phyloP scores from a whole-genome alignment of 2,329 filamentous ascomycete species.

The Neoascochyta sp. region DNA sequence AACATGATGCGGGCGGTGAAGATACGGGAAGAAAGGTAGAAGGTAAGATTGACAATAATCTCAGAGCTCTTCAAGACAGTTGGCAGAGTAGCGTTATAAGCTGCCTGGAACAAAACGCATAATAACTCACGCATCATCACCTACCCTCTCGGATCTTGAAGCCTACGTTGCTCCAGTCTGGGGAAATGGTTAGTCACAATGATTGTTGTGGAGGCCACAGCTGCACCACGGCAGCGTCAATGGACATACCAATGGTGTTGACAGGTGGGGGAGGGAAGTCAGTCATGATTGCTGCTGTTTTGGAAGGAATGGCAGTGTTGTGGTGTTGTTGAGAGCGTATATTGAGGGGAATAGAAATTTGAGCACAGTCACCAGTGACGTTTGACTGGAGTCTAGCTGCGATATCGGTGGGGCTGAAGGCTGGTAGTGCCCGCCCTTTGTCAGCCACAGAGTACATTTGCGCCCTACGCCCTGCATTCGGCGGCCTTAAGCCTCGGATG shows the following conservation, averaged over 20 bases:
- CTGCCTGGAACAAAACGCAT: not conserved
- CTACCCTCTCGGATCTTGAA: conserved; percentile 87
- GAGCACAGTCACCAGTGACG: conserved; percentile 3
- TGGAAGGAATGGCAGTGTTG: conserved; percentile 1
- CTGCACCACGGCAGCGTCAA: not conserved
- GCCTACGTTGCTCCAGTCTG: conserved; percentile 88
- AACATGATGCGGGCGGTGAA: too few relatives aligned
- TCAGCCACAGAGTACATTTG: too few relatives aligned
- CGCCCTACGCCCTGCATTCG: too few relatives aligned
- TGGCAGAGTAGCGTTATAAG: too few relatives aligned
- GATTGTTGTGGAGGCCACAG: too few relatives aligned
- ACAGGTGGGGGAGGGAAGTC: conserved; percentile 67
- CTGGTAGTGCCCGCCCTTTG: too few relatives aligned
- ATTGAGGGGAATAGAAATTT: conserved; percentile 4
- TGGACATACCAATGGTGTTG: conserved; percentile 62
- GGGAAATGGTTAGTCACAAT: conserved; percentile 1
- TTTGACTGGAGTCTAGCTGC: conserved; percentile 15
- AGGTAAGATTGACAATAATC: too few relatives aligned
- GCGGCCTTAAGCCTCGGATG: too few relatives aligned
- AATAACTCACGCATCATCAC: conserved; percentile 11
- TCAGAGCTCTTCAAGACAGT: too few relatives aligned
- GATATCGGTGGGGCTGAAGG: conserved; percentile 39
- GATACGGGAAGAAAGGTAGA: too few relatives aligned
- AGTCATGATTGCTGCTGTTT: conserved; percentile 23
- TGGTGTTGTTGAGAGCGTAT: conserved; percentile 4